phyloP scores from a whole-genome alignment of 306 rosid genomes.

The Malus asiatica region DNA sequence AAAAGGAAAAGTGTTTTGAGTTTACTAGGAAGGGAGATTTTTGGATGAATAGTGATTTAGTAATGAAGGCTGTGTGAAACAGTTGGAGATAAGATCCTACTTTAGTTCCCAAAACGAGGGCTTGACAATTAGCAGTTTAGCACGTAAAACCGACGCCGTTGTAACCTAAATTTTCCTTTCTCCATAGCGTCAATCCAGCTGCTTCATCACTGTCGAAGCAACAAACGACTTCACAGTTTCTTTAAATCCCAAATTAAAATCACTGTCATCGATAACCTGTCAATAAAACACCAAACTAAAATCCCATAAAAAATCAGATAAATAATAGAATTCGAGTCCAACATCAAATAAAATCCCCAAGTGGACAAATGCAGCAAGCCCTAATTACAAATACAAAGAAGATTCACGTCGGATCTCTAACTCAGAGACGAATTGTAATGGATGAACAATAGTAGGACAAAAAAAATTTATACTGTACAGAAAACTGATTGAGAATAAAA shows the following conservation, averaged over 20 bases:
- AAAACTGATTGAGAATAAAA: too few relatives aligned
- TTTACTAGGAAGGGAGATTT: too few relatives aligned
- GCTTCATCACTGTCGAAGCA: conserved; percentile 60
- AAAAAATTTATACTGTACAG: too few relatives aligned
- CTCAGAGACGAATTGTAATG: too few relatives aligned
- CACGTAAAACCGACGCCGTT: neutral
- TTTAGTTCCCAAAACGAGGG: too few relatives aligned
- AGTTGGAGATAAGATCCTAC: too few relatives aligned
- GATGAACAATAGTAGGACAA: too few relatives aligned
- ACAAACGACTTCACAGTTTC: conserved; percentile 73
- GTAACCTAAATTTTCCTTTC: conserved; percentile 62
- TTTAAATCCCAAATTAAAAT: conserved; percentile 29
- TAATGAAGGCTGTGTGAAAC: too few relatives aligned
- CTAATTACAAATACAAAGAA: neutral
- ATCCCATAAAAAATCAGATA: neutral
- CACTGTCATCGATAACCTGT: conserved; percentile 62
- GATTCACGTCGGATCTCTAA: too few relatives aligned
- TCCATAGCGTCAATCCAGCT: conserved; percentile 63
- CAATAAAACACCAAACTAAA: conserved; percentile 7
- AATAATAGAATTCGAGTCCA: neutral
- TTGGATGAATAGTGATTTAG: too few relatives aligned
- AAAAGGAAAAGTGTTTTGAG: too few relatives aligned
- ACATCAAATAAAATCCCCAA: neutral
- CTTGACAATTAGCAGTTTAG: too few relatives aligned
- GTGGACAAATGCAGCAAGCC: neutral